These are phyloP conservation scores for Irpex sp. DNA, from an alignment of 1,284 basidiomycete species.

Conservation along the genomic window DNA sequence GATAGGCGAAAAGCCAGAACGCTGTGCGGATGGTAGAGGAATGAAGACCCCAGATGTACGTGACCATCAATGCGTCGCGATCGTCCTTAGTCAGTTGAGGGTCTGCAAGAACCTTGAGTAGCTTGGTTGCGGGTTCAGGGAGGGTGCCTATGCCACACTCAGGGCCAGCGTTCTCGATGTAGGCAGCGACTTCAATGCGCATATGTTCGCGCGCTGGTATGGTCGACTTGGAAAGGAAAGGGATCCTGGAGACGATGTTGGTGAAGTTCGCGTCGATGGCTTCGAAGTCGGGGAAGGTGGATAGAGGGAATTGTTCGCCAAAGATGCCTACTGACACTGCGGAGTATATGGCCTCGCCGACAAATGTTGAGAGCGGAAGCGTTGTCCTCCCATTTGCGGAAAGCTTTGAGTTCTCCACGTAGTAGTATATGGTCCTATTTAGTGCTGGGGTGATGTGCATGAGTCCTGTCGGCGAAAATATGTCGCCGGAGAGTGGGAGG, in stretches of 20 bases:
- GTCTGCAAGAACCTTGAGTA: not conserved
- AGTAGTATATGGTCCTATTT: not conserved
- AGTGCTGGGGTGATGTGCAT: not conserved
- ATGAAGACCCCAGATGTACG: not conserved
- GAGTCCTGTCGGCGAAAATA: not conserved
- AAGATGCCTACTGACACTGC: not conserved
- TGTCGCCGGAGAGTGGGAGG: not conserved
- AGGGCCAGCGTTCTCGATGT: not conserved
- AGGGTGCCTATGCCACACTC: not conserved
- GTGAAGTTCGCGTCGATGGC: not conserved
- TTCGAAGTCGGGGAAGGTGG: not conserved
- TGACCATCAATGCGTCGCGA: not conserved
- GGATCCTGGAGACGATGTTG: not conserved
- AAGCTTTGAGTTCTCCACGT: not conserved
- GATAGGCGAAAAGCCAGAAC: not conserved
- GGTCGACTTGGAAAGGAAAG: not conserved
- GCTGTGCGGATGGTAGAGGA: not conserved
- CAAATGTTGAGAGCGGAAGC: not conserved
- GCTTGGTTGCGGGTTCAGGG: not conserved
- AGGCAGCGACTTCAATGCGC: not conserved
- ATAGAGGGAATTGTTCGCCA: constrained; percentile 1
- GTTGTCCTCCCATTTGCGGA: not conserved
- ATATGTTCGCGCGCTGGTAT: not conserved
- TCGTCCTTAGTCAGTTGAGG: not conserved
- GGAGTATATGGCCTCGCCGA: not conserved